Percentiles rank a stretch among this genome's conserved stretches.
Evolutionary conservation across 306 rosid genomes (phyloP).

Genomic region (Alnus rubra): DNA sequence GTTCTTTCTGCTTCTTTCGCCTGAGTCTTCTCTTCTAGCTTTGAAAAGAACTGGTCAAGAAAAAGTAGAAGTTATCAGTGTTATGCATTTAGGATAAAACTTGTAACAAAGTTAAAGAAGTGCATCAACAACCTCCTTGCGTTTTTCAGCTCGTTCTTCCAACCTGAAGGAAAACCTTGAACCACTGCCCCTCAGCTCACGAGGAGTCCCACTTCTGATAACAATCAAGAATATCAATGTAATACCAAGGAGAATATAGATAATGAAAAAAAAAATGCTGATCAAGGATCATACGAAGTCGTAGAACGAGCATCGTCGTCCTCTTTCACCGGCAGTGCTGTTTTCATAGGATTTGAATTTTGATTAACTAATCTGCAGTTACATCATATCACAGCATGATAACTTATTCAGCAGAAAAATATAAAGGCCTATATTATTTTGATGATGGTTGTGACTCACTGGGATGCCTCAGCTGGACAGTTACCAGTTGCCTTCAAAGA

Average conservation of each 20-base stretch:
- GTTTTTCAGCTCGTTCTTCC: slow-evolving; percentile 93
- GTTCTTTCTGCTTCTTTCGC: slow-evolving; percentile 88
- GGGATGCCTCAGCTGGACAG: slow-evolving; percentile 44
- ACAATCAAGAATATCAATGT: slow-evolving; percentile 16
- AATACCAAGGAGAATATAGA: slow-evolving; percentile 4
- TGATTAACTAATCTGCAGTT: slow-evolving; percentile 59
- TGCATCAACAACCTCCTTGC: slow-evolving; percentile 72
- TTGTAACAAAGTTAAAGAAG: slow-evolving; percentile 11
- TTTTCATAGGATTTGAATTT: slow-evolving; percentile 41
- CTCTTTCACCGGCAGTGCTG: slow-evolving; percentile 45
- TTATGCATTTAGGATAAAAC: background rate
- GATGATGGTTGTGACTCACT: slow-evolving; percentile 43
- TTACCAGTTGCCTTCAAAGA: slow-evolving; percentile 37
- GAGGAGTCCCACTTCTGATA: slow-evolving; percentile 51
- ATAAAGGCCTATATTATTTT: background rate
- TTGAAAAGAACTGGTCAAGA: slow-evolving; percentile 69
- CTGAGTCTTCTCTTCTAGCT: slow-evolving; percentile 91
- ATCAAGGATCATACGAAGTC: slow-evolving; percentile 65
- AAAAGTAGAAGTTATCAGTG: slow-evolving; percentile 20
- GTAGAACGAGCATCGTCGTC: slow-evolving; percentile 76
- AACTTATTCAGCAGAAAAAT: slow-evolving; percentile 15
- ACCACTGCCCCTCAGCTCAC: slow-evolving; percentile 50
- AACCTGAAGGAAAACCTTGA: slow-evolving; percentile 74
- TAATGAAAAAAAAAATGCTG: background rate
- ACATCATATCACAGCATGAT: slow-evolving; percentile 21